A percentile compares a stretch with the other conserved stretches of the same genome.
These are phyloP conservation scores for Fraxinus ornus DNA, from an alignment of 305 asterid species.

Conservation along the genomic window DNA sequence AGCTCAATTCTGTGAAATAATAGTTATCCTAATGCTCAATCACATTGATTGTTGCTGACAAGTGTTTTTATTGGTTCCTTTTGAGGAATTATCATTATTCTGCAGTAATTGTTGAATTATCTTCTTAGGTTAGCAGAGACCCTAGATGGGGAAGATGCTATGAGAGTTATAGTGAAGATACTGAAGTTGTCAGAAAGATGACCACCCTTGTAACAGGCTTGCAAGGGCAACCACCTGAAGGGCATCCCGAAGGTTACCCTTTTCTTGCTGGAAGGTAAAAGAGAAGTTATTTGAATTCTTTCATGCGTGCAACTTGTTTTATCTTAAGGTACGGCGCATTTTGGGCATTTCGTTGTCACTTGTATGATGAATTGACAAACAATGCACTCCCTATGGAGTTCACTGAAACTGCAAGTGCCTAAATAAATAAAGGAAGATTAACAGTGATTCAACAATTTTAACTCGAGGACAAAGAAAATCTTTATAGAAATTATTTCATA, in stretches of 20 bases:
- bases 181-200: slow-evolving; percentile 76
- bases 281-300: neutral
- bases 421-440: slow-evolving; percentile 1
- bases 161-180: slow-evolving; percentile 84
- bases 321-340: neutral
- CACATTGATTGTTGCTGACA: slow-evolving; percentile 1
- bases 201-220: slow-evolving; percentile 71
- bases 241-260: slow-evolving; percentile 82
- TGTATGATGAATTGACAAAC: neutral
- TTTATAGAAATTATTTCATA: neutral
- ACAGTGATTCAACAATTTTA: slow-evolving; percentile 6
- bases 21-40: slow-evolving; percentile 2
- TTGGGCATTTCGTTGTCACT: neutral
- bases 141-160: slow-evolving; percentile 99
- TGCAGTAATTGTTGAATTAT: slow-evolving; percentile 22
- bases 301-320: neutral
- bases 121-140: slow-evolving; percentile 72
- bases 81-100: slow-evolving; percentile 15
- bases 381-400: neutral
- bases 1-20: neutral
- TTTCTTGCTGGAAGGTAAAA: slow-evolving; percentile 85
- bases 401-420: neutral
- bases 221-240: slow-evolving; percentile 93
- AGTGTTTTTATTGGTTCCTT: neutral
- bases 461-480: neutral